These are phyloP conservation scores for Debaryomyces hansenii DNA, from an alignment of 805 yeast species.

Conservation along the genomic window DNA sequence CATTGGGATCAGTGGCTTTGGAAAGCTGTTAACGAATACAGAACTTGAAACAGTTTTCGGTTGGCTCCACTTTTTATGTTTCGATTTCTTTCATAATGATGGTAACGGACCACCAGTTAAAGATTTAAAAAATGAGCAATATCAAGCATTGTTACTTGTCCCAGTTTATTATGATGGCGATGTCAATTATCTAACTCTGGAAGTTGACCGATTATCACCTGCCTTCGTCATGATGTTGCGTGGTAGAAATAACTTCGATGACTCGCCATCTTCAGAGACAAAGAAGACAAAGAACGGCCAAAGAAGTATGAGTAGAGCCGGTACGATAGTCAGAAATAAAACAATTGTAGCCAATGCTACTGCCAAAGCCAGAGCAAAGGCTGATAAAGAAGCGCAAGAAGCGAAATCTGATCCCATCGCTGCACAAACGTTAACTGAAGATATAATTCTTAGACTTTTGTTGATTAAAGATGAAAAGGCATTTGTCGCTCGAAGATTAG, in stretches of 20 bases:
- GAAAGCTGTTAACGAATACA: conserved; percentile 51
- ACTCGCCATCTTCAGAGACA: conserved; percentile 3
- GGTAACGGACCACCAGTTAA: conserved; percentile 80
- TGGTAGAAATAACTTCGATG: conserved; percentile 47
- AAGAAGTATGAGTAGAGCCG: conserved; percentile 32
- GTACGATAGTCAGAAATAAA: conserved; percentile 57
- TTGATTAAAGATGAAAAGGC: conserved; percentile 62
- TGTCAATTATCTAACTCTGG: conserved; percentile 47
- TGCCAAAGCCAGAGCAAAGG: conserved; percentile 49
- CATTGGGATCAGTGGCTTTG: conserved; percentile 47
- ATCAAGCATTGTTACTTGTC: conserved; percentile 61
- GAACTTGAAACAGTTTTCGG: conserved; percentile 69
- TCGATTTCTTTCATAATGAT: conserved; percentile 74
- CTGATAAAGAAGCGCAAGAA: conserved; percentile 43
- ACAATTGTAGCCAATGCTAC: conserved; percentile 77
- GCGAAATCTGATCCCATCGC: conserved; percentile 43
- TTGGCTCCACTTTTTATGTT: conserved; percentile 67
- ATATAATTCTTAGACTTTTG: conserved; percentile 69
- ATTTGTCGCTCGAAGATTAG: conserved; percentile 59
- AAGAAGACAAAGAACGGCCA: conserved; percentile 1
- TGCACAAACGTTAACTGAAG: conserved; percentile 53
- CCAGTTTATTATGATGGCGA: conserved; percentile 65
- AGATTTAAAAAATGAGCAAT: conserved; percentile 59
- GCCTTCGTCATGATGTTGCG: conserved; percentile 50
- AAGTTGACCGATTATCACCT: conserved; percentile 60